These are phyloP conservation scores for Dipodascopsis uninucleata DNA, from an alignment of 805 yeast species.

Conservation along the genomic window DNA sequence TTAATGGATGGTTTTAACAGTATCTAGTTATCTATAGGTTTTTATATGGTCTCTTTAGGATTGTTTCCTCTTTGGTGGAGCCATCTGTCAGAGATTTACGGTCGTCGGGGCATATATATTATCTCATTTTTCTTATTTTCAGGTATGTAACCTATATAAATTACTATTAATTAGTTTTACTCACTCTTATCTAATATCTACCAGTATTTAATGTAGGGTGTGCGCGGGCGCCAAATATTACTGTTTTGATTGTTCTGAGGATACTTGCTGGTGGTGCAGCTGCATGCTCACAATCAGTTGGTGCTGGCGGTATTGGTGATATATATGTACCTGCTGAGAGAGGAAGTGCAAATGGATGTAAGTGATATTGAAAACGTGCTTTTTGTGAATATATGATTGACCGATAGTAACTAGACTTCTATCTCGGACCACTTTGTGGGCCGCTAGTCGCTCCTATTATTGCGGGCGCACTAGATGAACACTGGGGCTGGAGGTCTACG, in stretches of 20 bases:
- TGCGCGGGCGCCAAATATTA: constrained; percentile 59
- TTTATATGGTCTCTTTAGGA: constrained; percentile 69
- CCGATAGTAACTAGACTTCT: constrained; percentile 42
- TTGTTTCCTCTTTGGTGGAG: constrained; percentile 90
- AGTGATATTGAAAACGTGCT: too few species aligned
- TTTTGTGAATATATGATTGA: too few species aligned
- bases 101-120: constrained; percentile 70
- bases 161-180: not conserved
- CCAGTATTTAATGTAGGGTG: constrained; percentile 61
- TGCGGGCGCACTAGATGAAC: constrained; percentile 68
- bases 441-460: constrained; percentile 76
- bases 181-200: not conserved
- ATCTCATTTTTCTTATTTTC: constrained; percentile 60
- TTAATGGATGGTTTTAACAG: too few species aligned
- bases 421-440: constrained; percentile 76
- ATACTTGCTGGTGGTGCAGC: constrained; percentile 75
- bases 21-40: constrained; percentile 65
- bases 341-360: constrained; percentile 69
- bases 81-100: constrained; percentile 66
- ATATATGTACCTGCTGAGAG: constrained; percentile 62
- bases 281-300: constrained; percentile 82
- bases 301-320: constrained; percentile 85
- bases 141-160: constrained; percentile 34
- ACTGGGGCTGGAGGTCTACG: constrained; percentile 86
- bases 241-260: constrained; percentile 62